Base-by-base conservation (phyloP, 495 filamentous ascomycete genomes). In the Hypomontagnella submonticulosa region DNA sequence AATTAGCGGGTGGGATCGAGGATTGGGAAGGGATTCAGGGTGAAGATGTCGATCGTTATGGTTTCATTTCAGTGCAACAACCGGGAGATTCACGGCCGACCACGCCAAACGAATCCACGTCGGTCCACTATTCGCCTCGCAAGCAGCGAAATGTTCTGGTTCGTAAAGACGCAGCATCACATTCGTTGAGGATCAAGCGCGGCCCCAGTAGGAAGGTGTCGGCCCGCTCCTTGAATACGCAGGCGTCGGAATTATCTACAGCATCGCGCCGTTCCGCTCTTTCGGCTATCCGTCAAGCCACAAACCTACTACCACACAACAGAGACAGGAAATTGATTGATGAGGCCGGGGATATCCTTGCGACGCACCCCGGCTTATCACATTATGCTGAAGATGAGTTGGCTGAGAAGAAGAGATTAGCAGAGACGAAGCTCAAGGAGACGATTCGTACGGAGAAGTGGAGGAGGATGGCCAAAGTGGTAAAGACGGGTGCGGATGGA, bases 11-110 rank as follows among this genome's bases (percentile, higher is more conserved):
- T 12, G 94, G 94, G 0, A 87, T 96, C 38, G 95, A 99, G 71
- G 93, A 97, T 70, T 99, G 95, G 96, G 89, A 94, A 68, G 89
- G 97, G 75, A 78, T 99, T 9, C 82, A 89, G n/a, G 90, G 85
- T n/a, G 84, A 80, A 37, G 91, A 96, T 73, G 90, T 98, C 40
- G 95, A 99, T 77, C 83, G 86, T 70, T 99, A 98, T 74, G 95
- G 95, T 13, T 99, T 99, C 79, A 98, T 99, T 74, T 83, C 69
- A 81, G 61, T 79, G 71, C 71, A 78, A 73, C 42, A 80, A 69
- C 55, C 75, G 36, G 60, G 41, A 47, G 70, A 67, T 16, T 75
- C 77, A 3, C 61, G 73, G 13, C 67, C 76, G 37, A 75, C 60
- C 56, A 75, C 76, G 9, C 72, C 79, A 5, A 72, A 65, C 27